These are phyloP conservation scores for Aspergillus amoenus DNA, from an alignment of 2,329 filamentous ascomycete species.

Conservation along the genomic window DNA sequence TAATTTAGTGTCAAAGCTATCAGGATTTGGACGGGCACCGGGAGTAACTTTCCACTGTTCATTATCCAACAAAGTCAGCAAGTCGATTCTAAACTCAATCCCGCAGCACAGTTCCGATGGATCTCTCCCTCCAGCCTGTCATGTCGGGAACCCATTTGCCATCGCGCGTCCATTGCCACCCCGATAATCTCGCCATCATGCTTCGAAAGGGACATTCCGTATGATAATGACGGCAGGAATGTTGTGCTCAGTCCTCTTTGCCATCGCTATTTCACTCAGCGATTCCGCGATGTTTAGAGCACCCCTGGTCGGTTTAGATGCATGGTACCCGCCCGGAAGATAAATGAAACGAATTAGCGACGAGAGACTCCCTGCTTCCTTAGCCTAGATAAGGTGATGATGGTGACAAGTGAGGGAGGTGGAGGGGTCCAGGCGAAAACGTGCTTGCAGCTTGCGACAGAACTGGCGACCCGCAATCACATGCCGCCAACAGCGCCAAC, in stretches of 20 bases:
- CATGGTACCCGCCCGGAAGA: constrained; percentile 10
- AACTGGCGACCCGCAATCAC: constrained; percentile 21
- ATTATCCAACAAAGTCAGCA: not conserved
- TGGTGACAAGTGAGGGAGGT: not conserved
- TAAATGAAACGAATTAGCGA: constrained; percentile 7
- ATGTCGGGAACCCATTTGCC: not conserved
- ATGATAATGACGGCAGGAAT: constrained; percentile 1
- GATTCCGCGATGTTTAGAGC: constrained; percentile 8
- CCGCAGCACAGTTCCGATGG: not conserved
- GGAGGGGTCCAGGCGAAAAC: not conserved
- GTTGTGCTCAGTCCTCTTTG: constrained; percentile 11
- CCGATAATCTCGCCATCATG: constrained; percentile 11
- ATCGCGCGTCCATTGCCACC: constrained; percentile 9
- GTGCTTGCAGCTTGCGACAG: constrained; percentile 10
- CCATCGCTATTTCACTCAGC: constrained; percentile 1
- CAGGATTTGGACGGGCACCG: not conserved
- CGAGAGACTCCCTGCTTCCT: constrained; percentile 2
- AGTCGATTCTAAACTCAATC: constrained; percentile 9
- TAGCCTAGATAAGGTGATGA: constrained; percentile 5
- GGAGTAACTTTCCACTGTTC: not conserved
- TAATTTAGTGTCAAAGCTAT: constrained; percentile 7
- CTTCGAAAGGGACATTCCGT: constrained; percentile 1
- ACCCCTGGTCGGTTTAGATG: constrained; percentile 16
- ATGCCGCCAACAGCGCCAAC: constrained; percentile 18
- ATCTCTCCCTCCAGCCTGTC: constrained; percentile 3